These are phyloP conservation scores for Raffaelea ambrosiae DNA, from an alignment of 2,329 filamentous ascomycete species.

Conservation along the genomic window DNA sequence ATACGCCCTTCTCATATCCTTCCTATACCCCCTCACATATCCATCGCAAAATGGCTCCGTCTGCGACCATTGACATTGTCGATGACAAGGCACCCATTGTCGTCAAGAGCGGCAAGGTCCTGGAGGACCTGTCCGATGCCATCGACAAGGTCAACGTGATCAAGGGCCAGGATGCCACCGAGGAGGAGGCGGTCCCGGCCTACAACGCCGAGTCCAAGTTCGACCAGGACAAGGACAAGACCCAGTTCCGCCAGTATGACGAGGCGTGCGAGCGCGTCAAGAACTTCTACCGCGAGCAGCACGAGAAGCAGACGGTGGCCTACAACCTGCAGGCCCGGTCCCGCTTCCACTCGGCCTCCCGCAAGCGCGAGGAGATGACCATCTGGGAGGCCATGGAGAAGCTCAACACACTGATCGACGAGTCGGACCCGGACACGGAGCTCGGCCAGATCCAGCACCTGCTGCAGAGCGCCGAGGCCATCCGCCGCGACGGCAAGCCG, in stretches of 20 bases:
- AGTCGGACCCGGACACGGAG: slow-evolving; percentile 81
- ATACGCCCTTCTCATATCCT: not conserved
- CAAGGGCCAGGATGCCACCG: slow-evolving; percentile 12
- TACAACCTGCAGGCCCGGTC: slow-evolving; percentile 80
- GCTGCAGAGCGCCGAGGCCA: slow-evolving; percentile 81
- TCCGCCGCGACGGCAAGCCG: slow-evolving; percentile 74
- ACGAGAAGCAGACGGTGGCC: slow-evolving; percentile 65
- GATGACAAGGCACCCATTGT: slow-evolving; percentile 11
- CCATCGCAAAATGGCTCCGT: slow-evolving; percentile 18
- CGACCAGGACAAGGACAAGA: slow-evolving; percentile 24
- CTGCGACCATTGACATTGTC: slow-evolving; percentile 17
- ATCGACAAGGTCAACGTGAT: slow-evolving; percentile 25
- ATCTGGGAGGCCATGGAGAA: slow-evolving; percentile 91
- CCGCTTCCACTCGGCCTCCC: slow-evolving; percentile 56
- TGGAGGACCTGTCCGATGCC: slow-evolving; percentile 26
- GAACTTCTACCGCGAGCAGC: slow-evolving; percentile 71
- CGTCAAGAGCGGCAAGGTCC: slow-evolving; percentile 15
- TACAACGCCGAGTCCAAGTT: slow-evolving; percentile 18
- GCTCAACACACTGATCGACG: slow-evolving; percentile 83
- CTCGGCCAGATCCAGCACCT: slow-evolving; percentile 86
- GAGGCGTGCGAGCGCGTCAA: slow-evolving; percentile 77
- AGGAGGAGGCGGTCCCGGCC: slow-evolving; percentile 2
- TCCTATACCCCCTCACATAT: not conserved
- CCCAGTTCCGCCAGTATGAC: slow-evolving; percentile 59
- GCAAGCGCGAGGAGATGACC: slow-evolving; percentile 61